Percentiles rank a stretch among this genome's conserved stretches.
These are phyloP conservation scores for Cordia subcordata DNA, from an alignment of 257 asterid genomes.

Conservation along the genomic window DNA sequence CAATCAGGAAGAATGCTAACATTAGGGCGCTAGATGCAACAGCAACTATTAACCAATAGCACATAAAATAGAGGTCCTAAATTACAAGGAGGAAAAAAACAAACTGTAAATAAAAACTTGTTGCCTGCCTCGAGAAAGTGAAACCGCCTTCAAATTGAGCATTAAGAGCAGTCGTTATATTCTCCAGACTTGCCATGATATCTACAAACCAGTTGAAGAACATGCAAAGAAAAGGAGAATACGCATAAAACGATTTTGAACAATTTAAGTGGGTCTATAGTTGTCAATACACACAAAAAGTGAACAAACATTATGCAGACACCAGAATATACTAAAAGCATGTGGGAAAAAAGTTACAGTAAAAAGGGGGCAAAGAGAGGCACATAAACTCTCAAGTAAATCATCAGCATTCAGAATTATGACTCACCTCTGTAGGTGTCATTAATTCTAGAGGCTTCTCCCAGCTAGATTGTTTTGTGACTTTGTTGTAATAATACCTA, in stretches of 20 bases:
- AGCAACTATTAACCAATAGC: conserved; percentile 19
- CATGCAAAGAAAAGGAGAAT: conserved; percentile 81
- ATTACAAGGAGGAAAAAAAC: no score
- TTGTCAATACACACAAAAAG: conserved; percentile 35
- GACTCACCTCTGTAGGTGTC: conserved; percentile 92
- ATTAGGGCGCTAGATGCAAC: conserved; percentile 2
- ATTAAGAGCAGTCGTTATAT: conserved; percentile 72
- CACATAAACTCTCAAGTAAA: conserved; percentile 7
- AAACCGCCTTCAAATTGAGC: conserved; percentile 84
- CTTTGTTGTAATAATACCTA: conserved; percentile 91
- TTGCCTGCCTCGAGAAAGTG: conserved; percentile 88
- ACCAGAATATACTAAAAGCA: conserved; percentile 29
- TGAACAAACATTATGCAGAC: conserved; percentile 24
- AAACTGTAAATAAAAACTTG: conserved; percentile 52
- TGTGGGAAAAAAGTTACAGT: conserved; percentile 4
- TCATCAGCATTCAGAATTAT: conserved; percentile 21
- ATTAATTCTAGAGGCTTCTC: conserved; percentile 94
- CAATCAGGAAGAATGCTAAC: neutral
- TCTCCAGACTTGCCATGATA: conserved; percentile 85
- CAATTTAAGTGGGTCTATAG: conserved; percentile 33
- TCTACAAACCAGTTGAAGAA: conserved; percentile 85
- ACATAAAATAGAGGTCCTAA: conserved; percentile 33
- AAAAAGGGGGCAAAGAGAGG: no score
- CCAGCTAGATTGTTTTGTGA: conserved; percentile 91
- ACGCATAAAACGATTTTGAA: conserved; percentile 43